These are phyloP conservation scores for Myxozyma geophila DNA, from an alignment of 805 yeast species.

Conservation along the genomic window DNA sequence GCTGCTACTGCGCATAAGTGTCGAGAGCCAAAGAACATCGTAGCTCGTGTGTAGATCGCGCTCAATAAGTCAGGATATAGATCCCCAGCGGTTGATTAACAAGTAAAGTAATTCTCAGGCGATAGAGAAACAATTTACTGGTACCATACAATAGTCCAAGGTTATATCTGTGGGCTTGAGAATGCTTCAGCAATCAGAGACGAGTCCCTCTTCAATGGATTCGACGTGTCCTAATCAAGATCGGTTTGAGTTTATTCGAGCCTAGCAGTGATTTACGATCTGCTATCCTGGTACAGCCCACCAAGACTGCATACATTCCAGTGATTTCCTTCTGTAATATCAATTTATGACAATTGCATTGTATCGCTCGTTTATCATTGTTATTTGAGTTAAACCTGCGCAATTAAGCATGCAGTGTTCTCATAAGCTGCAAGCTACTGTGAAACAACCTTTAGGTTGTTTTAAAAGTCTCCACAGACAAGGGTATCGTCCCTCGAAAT, in stretches of 20 bases:
- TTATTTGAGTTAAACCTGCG: no score
- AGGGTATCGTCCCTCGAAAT: no score
- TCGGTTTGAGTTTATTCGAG: neutral
- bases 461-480: neutral
- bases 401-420: neutral
- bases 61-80: no score
- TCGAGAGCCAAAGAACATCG: neutral
- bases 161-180: no score
- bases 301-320: no score
- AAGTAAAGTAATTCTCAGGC: neutral
- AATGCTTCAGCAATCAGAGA: neutral
- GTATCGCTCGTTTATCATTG: no score
- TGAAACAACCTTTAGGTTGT: neutral
- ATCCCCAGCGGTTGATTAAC: neutral
- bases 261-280: neutral
- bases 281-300: neutral
- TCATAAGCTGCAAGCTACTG: no score
- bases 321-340: neutral
- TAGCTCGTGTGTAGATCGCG: neutral
- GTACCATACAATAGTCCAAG: no score
- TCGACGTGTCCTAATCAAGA: conserved; percentile 12
- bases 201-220: neutral
- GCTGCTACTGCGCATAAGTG: neutral
- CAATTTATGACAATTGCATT: neutral
- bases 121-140: no score